phyloP scores from a whole-genome alignment of 2,329 filamentous ascomycete genomes.

The Pseudogymnoascus sp. region DNA sequence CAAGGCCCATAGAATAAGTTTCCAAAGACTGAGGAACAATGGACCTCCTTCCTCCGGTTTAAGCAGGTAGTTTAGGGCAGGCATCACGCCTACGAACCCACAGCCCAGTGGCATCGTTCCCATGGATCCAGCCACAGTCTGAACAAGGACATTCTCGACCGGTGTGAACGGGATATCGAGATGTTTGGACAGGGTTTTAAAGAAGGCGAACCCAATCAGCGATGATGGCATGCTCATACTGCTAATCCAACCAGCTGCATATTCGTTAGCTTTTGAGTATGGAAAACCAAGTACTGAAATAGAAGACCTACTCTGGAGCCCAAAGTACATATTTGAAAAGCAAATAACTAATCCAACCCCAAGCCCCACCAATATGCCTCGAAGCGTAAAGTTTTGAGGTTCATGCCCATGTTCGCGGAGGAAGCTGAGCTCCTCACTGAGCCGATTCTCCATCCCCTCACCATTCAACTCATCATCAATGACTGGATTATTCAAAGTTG shows the following conservation, averaged over 20 bases:
- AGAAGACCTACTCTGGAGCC: constrained; percentile 72
- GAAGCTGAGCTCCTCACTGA: constrained; percentile 26
- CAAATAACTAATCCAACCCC: constrained; percentile 84
- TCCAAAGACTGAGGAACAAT: constrained; percentile 63
- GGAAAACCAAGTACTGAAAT: constrained; percentile 27
- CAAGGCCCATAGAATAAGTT: constrained; percentile 82
- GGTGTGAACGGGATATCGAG: constrained; percentile 80
- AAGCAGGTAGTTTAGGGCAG: constrained; percentile 82
- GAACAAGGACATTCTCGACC: constrained; percentile 92
- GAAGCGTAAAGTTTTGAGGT: constrained; percentile 70
- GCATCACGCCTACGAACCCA: constrained; percentile 91
- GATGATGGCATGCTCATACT: constrained; percentile 97
- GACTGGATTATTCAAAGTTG: background rate
- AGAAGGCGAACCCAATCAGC: constrained; percentile 89
- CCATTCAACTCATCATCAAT: constrained; percentile 2
- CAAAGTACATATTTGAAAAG: constrained; percentile 98
- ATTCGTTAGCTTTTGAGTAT: constrained; percentile 41
- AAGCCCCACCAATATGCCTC: constrained; percentile 73
- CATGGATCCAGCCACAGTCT: constrained; percentile 91
- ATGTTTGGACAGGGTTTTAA: constrained; percentile 69
- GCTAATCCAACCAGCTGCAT: constrained; percentile 57
- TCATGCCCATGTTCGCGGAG: constrained; percentile 28
- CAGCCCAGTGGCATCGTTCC: constrained; percentile 95
- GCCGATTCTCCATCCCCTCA: constrained; percentile 17
- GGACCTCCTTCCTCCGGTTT: constrained; percentile 72